A percentile compares a stretch with the other conserved stretches of the same genome.
These are phyloP conservation scores for Beauveria sp. DNA, from an alignment of 2,329 filamentous ascomycete genomes.

Conservation along the genomic window DNA sequence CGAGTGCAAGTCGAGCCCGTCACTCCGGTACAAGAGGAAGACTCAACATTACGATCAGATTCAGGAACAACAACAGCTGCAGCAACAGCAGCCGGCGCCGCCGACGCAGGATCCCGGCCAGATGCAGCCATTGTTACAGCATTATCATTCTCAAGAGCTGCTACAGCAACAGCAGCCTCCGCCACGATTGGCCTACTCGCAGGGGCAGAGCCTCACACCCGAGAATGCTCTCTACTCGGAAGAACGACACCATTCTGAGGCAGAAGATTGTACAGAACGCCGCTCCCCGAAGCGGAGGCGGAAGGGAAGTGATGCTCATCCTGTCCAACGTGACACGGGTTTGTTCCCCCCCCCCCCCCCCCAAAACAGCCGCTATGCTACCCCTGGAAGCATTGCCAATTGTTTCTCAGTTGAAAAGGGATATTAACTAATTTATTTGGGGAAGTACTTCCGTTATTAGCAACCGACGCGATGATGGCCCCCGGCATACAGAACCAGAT, in stretches of 20 bases:
- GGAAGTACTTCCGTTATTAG: conserved; percentile 7
- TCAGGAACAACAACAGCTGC: background rate
- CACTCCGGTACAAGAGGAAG: conserved; percentile 30
- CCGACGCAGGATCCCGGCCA: conserved; percentile 18
- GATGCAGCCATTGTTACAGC: conserved; percentile 12
- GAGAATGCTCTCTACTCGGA: background rate
- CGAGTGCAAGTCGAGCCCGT: conserved; percentile 37
- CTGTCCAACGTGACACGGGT: conserved; percentile 29
- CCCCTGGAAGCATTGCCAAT: conserved; percentile 5
- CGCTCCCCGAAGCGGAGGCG: conserved; percentile 31
- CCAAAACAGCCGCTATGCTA: conserved; percentile 12
- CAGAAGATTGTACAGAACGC: conserved; percentile 13
- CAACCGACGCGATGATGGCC: background rate
- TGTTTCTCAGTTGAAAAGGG: background rate
- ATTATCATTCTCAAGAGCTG: conserved; percentile 6
- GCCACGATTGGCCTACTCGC: background rate
- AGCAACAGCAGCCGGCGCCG: conserved; percentile 7
- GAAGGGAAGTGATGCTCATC: conserved; percentile 25
- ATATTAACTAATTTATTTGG: conserved; percentile 4
- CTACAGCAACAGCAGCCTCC: conserved; percentile 14
- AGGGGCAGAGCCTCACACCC: background rate
- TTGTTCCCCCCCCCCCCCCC: no score
- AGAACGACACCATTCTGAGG: background rate
- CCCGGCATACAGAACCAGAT: background rate
- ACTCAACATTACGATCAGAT: conserved; percentile 12